Conservation (phyloP, 306 rosid genomes). For the Lithocarpus polystachyus region DNA sequence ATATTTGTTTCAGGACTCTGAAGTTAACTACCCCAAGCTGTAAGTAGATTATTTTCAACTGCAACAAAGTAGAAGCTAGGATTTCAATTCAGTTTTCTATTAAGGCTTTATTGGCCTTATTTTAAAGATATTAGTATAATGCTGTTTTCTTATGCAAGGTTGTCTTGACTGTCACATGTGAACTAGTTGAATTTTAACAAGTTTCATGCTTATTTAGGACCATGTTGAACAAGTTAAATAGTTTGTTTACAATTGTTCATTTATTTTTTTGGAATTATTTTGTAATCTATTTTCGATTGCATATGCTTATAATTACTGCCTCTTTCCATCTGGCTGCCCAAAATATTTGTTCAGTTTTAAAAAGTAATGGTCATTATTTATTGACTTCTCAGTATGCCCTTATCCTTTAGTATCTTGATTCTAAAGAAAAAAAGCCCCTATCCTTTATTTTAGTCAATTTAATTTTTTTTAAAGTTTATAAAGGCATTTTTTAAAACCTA, state of each 20-base stretch:
- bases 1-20: slow-evolving; percentile 12
- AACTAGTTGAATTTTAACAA: not conserved
- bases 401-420: too few species aligned
- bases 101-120: not conserved
- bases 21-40: slow-evolving; percentile 7
- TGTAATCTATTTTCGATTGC: not conserved
- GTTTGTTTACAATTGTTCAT: not conserved
- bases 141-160: not conserved
- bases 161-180: not conserved
- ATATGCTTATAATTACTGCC: not conserved
- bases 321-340: too few species aligned
- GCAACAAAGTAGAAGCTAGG: not conserved
- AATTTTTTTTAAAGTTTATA: too few species aligned
- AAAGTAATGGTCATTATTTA: too few species aligned
- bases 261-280: not conserved
- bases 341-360: too few species aligned
- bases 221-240: not conserved
- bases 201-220: not conserved
- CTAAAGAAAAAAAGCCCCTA: too few species aligned
- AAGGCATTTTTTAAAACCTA: too few species aligned
- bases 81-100: not conserved
- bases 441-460: too few species aligned
- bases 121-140: not conserved
- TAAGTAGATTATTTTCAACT: not conserved
- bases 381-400: too few species aligned